phyloP scores from a whole-genome alignment of 176 grass and related monocot species.

The Eleusine indica region DNA sequence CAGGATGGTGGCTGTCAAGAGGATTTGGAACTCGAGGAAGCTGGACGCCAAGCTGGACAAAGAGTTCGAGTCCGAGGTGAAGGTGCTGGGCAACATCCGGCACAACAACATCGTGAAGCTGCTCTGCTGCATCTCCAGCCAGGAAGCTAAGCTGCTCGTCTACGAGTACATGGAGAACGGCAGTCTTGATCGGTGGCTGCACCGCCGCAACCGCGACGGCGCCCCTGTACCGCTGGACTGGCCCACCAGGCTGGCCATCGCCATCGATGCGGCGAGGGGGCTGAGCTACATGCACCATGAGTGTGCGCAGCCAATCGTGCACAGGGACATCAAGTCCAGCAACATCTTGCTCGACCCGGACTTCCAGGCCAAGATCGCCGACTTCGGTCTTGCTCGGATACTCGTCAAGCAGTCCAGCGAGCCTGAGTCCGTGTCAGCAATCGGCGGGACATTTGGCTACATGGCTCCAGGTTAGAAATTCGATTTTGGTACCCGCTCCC shows the following conservation, averaged over 20 bases:
- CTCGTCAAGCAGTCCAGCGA: constrained; percentile 55
- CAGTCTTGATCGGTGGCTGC: constrained; percentile 77
- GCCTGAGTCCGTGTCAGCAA: constrained; percentile 55
- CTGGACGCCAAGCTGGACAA: constrained; percentile 47
- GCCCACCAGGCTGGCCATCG: constrained; percentile 60
- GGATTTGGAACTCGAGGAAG: constrained; percentile 49
- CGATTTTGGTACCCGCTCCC: too few species aligned
- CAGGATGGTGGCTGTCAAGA: constrained; percentile 62
- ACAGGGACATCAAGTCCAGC: constrained; percentile 85
- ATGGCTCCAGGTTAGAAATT: constrained; percentile 65
- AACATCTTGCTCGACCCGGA: constrained; percentile 72
- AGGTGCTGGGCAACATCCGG: constrained; percentile 68
- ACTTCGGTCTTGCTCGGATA: constrained; percentile 76
- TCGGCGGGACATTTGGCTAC: constrained; percentile 80
- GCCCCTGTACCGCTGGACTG: constrained; percentile 58
- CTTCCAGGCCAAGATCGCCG: constrained; percentile 71
- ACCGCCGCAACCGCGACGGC: constrained; percentile 37
- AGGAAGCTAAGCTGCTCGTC: constrained; percentile 64
- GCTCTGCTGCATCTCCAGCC: constrained; percentile 68
- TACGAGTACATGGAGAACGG: constrained; percentile 90
- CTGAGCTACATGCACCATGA: constrained; percentile 89
- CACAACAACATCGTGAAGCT: constrained; percentile 91
- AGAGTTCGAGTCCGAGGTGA: constrained; percentile 73
- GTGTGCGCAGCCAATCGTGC: constrained; percentile 55
- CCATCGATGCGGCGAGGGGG: constrained; percentile 58